phyloP scores from a whole-genome alignment of 139 green algal genomes.

The Axilococcus clingmanii region DNA sequence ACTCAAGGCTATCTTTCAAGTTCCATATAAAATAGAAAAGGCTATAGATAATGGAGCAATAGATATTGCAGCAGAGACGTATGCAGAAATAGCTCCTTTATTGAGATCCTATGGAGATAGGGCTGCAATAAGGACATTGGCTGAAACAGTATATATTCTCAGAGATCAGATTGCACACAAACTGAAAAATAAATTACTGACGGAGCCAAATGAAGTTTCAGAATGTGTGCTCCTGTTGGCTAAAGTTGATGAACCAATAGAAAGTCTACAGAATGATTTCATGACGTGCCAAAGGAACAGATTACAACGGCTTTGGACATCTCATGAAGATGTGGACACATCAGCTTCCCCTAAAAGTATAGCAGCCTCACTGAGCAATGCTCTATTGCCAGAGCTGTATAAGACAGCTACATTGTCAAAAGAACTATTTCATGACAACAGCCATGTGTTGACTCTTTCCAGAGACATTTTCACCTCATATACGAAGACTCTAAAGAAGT shows the following conservation, averaged over 20 bases:
- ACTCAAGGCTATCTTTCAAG: conserved; percentile 68
- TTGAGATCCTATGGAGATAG: conserved; percentile 61
- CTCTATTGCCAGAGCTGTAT: conserved; percentile 30
- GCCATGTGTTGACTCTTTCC: neutral
- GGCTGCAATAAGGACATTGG: conserved; percentile 45
- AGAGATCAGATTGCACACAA: conserved; percentile 27
- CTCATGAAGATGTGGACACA: conserved; percentile 16
- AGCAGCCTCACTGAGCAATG: conserved; percentile 26
- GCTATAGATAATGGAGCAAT: conserved; percentile 54
- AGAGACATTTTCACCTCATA: neutral
- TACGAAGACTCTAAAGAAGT: neutral
- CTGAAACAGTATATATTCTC: conserved; percentile 44
- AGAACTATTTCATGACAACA: neutral
- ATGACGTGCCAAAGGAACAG: conserved; percentile 48
- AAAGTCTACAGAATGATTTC: conserved; percentile 46
- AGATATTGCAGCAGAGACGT: conserved; percentile 58
- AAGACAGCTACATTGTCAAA: conserved; percentile 12
- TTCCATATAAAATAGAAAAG: conserved; percentile 52
- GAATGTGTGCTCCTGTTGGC: conserved; percentile 67
- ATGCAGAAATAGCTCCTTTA: conserved; percentile 62
- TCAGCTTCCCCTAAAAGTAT: conserved; percentile 11
- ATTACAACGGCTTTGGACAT: conserved; percentile 41
- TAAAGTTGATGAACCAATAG: conserved; percentile 62
- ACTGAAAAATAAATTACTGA: conserved; percentile 49
- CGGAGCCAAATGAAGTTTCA: conserved; percentile 51